Conservation (phyloP, 306 rosid species). For the Acacia crassicarpa region DNA sequence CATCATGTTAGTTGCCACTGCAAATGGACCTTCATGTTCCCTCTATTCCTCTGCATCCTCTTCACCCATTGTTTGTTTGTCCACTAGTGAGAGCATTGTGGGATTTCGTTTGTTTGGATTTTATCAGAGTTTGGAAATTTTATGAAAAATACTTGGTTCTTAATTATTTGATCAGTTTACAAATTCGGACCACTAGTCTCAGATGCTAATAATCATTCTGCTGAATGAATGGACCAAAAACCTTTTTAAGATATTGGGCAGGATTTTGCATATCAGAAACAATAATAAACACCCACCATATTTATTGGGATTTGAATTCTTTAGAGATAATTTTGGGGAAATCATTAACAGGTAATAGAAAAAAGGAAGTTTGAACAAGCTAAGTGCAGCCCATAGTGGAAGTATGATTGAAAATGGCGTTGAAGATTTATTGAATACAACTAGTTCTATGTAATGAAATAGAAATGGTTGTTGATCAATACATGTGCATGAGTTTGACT, state of each 20-base stretch:
- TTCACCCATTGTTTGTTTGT: constrained; percentile 39
- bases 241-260: neutral
- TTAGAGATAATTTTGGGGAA: neutral
- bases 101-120: constrained; percentile 21
- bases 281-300: constrained; percentile 10
- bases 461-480: constrained; percentile 8
- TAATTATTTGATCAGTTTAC: constrained; percentile 2
- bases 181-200: constrained; percentile 27
- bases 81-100: constrained; percentile 16
- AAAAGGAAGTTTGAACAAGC: constrained; percentile 15
- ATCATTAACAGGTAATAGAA: neutral
- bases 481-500: neutral
- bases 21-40: constrained; percentile 34
- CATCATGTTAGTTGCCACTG: constrained; percentile 49
- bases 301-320: constrained; percentile 12
- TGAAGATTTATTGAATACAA: neutral
- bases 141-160: neutral
- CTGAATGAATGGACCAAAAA: constrained; percentile 3
- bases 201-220: constrained; percentile 23
- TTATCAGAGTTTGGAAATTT: neutral
- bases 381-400: constrained; percentile 8
- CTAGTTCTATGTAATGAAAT: neutral
- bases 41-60: constrained; percentile 15
- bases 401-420: constrained; percentile 26
- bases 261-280: constrained; percentile 6